These are phyloP conservation scores for Ascobolus immersus DNA, from an alignment of 495 filamentous ascomycete species.

Conservation along the genomic window DNA sequence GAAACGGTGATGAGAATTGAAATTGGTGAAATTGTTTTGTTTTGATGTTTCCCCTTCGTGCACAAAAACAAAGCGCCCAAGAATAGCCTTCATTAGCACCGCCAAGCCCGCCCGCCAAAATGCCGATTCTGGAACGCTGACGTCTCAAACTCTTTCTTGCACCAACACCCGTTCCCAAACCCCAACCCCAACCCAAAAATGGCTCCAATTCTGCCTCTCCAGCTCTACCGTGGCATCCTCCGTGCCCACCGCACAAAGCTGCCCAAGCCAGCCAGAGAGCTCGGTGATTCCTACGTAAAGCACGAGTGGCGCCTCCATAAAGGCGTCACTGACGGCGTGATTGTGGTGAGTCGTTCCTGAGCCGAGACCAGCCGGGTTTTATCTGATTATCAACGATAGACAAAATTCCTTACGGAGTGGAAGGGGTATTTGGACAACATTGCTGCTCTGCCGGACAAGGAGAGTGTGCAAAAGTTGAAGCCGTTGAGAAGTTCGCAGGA, in stretches of 20 bases:
- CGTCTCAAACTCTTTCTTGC: no score
- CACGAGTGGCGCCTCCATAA: slow-evolving; percentile 65
- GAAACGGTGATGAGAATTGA: no score
- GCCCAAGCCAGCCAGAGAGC: slow-evolving; percentile 41
- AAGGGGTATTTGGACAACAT: slow-evolving; percentile 80
- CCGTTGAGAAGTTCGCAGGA: no score
- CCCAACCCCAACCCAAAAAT: no score
- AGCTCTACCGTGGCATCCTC: slow-evolving; percentile 64
- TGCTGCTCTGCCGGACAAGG: slow-evolving; percentile 54
- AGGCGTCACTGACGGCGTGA: slow-evolving; percentile 66
- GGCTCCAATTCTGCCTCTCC: slow-evolving; percentile 84
- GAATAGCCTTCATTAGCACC: no score
- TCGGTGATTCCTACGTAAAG: slow-evolving; percentile 82
- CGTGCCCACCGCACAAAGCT: slow-evolving; percentile 63
- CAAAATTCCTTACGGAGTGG: slow-evolving; percentile 92
- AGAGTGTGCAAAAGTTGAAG: slow-evolving; percentile 47
- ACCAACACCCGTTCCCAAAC: no score
- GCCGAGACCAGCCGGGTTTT: background rate
- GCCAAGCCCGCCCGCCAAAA: no score
- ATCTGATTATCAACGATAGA: slow-evolving; percentile 33
- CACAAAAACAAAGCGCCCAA: no score
- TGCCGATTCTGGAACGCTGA: no score
- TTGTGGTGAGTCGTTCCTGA: slow-evolving; percentile 68
- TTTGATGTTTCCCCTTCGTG: no score
- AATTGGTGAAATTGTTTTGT: no score